A percentile compares a stretch with the other conserved stretches of the same genome.
phyloP scores from a whole-genome alignment of 2,329 filamentous ascomycete species.

The Ceratocystis alfenasii region DNA sequence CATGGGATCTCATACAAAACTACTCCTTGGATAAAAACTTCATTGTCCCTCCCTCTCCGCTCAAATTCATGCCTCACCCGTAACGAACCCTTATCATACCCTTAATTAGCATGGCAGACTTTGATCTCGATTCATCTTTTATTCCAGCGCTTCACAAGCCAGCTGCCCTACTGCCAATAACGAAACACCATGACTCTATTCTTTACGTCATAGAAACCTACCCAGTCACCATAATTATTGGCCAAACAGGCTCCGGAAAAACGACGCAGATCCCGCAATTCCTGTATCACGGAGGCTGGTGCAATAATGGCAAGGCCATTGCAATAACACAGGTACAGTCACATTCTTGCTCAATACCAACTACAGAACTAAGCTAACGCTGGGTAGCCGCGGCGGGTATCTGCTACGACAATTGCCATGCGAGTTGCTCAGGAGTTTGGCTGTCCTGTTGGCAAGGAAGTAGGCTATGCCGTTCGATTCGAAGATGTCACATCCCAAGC shows the following conservation, averaged over 20 bases:
- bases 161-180: conserved; percentile 69
- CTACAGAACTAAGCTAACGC: background rate
- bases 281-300: conserved; percentile 81
- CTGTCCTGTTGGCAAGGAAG: conserved; percentile 76
- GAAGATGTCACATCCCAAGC: conserved; percentile 79
- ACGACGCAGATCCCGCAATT: conserved; percentile 94
- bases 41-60: no score
- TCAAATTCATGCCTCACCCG: background rate
- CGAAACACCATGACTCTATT: conserved; percentile 65
- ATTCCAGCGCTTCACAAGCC: conserved; percentile 84
- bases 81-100: conserved; percentile 13
- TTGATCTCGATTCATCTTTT: conserved; percentile 45
- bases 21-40: background rate
- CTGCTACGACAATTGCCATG: conserved; percentile 77
- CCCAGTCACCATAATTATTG: conserved; percentile 78
- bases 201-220: conserved; percentile 78
- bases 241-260: conserved; percentile 90
- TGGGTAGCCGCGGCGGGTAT: conserved; percentile 68
- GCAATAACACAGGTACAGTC: conserved; percentile 72
- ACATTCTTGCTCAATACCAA: conserved; percentile 23
- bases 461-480: conserved; percentile 84
- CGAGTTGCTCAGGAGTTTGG: conserved; percentile 82
- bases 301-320: conserved; percentile 66
- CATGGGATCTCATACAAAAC: background rate
- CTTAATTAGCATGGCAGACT: conserved; percentile 39